phyloP scores from a whole-genome alignment of 345 rosid genomes.

The Schrenkiella parvula region DNA sequence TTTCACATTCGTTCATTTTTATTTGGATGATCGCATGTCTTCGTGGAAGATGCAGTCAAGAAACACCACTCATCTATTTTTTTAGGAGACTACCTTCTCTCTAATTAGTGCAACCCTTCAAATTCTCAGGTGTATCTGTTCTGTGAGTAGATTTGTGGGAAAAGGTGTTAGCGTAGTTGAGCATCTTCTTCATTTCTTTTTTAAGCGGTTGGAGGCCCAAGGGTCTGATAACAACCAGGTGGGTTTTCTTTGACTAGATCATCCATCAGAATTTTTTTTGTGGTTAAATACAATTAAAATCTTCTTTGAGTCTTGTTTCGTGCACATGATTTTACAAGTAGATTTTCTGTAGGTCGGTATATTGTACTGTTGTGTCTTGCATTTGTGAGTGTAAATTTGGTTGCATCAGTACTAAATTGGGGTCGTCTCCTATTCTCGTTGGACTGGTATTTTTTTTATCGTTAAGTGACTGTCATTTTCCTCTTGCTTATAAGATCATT shows the following conservation, averaged over 20 bases:
- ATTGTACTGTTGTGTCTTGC: slow-evolving; percentile 5
- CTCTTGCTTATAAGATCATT: slow-evolving; percentile 10
- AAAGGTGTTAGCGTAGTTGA: slow-evolving; percentile 66
- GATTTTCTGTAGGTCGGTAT: slow-evolving; percentile 4
- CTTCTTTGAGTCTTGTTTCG: not conserved
- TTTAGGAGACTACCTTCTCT: slow-evolving; percentile 1
- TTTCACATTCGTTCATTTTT: slow-evolving; percentile 8
- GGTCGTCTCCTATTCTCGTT: not conserved
- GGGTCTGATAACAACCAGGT: slow-evolving; percentile 84
- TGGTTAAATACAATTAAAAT: not conserved
- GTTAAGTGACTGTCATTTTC: not conserved
- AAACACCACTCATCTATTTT: not conserved
- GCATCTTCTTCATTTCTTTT: slow-evolving; percentile 85
- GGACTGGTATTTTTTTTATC: slow-evolving; percentile 6
- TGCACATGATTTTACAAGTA: slow-evolving; percentile 9
- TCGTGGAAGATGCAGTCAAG: slow-evolving; percentile 13
- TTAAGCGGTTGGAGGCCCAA: slow-evolving; percentile 73
- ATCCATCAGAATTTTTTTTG: not conserved
- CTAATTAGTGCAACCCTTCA: slow-evolving; percentile 8
- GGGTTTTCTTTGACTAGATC: slow-evolving; percentile 25
- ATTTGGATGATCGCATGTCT: slow-evolving; percentile 11
- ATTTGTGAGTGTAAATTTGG: slow-evolving; percentile 10
- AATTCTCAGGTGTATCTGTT: slow-evolving; percentile 77
- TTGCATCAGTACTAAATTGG: not conserved
- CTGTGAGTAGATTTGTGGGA: slow-evolving; percentile 75